Evolutionary conservation across 164 flowering plant genomes (phyloP).

Genomic region (Vitis rupestris): DNA sequence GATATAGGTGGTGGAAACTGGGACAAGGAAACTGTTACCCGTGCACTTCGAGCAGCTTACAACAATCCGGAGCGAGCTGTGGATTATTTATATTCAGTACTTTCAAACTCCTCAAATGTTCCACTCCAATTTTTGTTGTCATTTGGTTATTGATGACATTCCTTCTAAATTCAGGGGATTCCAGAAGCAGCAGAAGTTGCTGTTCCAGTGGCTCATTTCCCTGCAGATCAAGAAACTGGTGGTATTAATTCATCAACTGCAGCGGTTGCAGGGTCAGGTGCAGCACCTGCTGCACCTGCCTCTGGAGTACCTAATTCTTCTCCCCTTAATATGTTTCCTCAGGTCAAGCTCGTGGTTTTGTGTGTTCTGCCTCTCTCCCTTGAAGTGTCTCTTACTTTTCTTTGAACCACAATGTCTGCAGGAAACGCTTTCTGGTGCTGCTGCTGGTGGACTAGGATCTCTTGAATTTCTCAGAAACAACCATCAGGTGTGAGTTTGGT

Average conservation of each 20-base stretch:
- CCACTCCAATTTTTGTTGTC: background rate
- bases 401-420: slow-evolving; percentile 18
- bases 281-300: slow-evolving; percentile 40
- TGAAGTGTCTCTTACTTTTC: background rate
- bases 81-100: slow-evolving; percentile 91
- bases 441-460: slow-evolving; percentile 66
- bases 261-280: slow-evolving; percentile 23
- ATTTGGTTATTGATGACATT: slow-evolving; percentile 14
- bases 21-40: slow-evolving; percentile 89
- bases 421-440: slow-evolving; percentile 59
- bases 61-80: slow-evolving; percentile 98
- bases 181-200: slow-evolving; percentile 84
- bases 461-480: slow-evolving; percentile 91
- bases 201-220: slow-evolving; percentile 50
- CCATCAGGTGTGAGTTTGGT: slow-evolving; percentile 63
- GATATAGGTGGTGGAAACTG: slow-evolving; percentile 98
- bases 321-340: slow-evolving; percentile 94
- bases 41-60: slow-evolving; percentile 96
- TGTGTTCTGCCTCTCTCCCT: background rate
- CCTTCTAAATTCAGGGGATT: slow-evolving; percentile 62
- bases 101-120: slow-evolving; percentile 11
- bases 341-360: slow-evolving; percentile 37
- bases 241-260: slow-evolving; percentile 25
- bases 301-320: slow-evolving; percentile 85
- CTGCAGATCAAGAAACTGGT: slow-evolving; percentile 38